Base-by-base conservation (phyloP, 2,329 filamentous ascomycete species). In the Samsoniella hepiali region DNA sequence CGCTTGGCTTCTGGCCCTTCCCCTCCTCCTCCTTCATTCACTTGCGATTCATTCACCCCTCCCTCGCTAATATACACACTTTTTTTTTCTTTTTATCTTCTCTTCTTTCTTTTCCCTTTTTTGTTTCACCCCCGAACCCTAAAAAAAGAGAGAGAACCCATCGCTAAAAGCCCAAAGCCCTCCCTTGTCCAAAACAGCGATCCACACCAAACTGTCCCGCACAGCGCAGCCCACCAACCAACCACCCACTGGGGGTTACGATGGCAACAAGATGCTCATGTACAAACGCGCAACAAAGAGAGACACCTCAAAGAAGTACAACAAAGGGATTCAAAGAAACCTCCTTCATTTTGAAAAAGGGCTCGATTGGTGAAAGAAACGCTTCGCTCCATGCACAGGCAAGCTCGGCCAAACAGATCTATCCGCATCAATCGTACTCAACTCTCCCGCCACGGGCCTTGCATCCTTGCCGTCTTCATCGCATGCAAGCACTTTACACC, bases 401-500 rank as follows among this genome's bases (percentile, higher is more conserved):
- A 11, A 17, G 31, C 17, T 9, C 38, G 13, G 31, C 17, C 31
- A 47, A 55, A 40, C 22, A 27, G 10, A 13, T 15, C 36, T 11
- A 15, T 3, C 3, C 15, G 38, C 13, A 13, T 40, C 38, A 29
- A n/a, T 22, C 6, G 31, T 31, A 40, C n/a, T 58, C 56, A 42
- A 47, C 42, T 45, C 53, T 32, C 31, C 47, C 47, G 29, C 27
- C 32, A 32, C 22, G 8, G 13, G 22, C 31, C 7, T 27, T 51
- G 57, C 57, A 50, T 45, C 34, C 4, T 34, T 42, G 34, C 45
- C 59, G 51, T 62, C 59, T 62, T 62, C 59, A 62, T 40, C 58
- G 32, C n/a, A 62, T 62, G 59, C 59, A 62, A 55, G 50, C 59
- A 62, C 59, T 62, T 62, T 47, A 62, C 7, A 22, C 7, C 11